Conservation (phyloP, 2,329 filamentous ascomycete genomes). For the Pyrenochaeta sp. region DNA sequence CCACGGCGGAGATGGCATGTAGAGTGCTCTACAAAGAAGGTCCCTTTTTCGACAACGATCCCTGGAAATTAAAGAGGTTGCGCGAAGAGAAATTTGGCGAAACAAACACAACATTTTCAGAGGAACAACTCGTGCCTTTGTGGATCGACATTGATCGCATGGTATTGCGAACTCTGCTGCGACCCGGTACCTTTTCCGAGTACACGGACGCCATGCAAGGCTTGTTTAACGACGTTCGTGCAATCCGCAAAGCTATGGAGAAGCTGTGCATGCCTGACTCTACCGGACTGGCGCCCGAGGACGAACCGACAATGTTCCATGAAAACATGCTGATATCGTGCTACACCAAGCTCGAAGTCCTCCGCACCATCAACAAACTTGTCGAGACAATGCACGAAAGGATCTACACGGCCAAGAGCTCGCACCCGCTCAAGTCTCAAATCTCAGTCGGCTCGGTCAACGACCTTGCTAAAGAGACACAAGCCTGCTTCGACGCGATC, state of each 20-base stretch:
- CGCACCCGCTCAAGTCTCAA: slow-evolving; percentile 18
- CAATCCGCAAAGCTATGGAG: slow-evolving; percentile 19
- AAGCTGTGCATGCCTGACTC: slow-evolving; percentile 9
- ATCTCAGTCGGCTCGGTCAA: slow-evolving; percentile 24
- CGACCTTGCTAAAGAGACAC: slow-evolving; percentile 14
- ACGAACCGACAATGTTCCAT: slow-evolving; percentile 26
- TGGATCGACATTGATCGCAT: too few species aligned
- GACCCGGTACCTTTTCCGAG: too few species aligned
- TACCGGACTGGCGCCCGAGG: slow-evolving; percentile 13
- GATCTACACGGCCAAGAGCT: slow-evolving; percentile 23
- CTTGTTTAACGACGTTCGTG: slow-evolving; percentile 6
- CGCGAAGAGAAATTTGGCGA: too few species aligned
- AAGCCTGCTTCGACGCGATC: slow-evolving; percentile 22
- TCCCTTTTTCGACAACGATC: neutral
- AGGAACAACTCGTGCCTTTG: too few species aligned
- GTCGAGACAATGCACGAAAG: slow-evolving; percentile 21
- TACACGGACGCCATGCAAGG: neutral
- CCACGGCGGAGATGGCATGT: slow-evolving; percentile 12
- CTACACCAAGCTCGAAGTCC: slow-evolving; percentile 33
- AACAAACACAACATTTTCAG: too few species aligned
- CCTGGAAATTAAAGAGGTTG: neutral
- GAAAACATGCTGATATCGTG: slow-evolving; percentile 31
- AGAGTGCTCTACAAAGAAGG: slow-evolving; percentile 22
- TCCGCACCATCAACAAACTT: slow-evolving; percentile 21
- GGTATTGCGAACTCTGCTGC: too few species aligned